Evolutionary conservation across 2,329 filamentous ascomycete genomes (phyloP).

Genomic region (Aphanoascus verrucosus): DNA sequence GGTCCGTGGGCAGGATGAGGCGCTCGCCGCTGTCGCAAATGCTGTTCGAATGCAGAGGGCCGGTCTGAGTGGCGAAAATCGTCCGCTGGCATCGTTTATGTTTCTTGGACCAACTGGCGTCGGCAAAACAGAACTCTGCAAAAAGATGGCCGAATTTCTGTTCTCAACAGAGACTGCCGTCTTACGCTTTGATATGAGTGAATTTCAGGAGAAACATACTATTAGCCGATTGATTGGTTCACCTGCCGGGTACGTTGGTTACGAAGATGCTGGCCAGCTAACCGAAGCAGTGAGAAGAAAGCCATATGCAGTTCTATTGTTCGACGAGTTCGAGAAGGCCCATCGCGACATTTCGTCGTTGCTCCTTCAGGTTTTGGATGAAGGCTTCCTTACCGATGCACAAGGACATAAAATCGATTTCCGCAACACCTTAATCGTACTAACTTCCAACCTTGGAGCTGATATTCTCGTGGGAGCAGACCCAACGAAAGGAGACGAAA

Average conservation of each 20-base stretch:
- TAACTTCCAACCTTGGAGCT: constrained; percentile 90
- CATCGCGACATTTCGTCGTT: constrained; percentile 89
- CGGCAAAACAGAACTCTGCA: constrained; percentile 94
- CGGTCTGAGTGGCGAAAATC: constrained; percentile 80
- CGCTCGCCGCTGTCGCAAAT: constrained; percentile 78
- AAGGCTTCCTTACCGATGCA: constrained; percentile 88
- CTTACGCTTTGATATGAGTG: constrained; percentile 91
- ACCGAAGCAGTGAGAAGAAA: constrained; percentile 92
- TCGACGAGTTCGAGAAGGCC: constrained; percentile 97
- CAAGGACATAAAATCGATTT: constrained; percentile 97
- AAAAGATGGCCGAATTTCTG: constrained; percentile 84
- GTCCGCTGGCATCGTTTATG: constrained; percentile 90
- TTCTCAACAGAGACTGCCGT: constrained; percentile 89
- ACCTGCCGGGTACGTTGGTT: constrained; percentile 89
- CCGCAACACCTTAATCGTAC: constrained; percentile 87
- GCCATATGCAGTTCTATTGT: constrained; percentile 86
- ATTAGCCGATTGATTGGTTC: constrained; percentile 85
- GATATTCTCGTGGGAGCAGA: constrained; percentile 76
- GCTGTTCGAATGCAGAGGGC: constrained; percentile 90
- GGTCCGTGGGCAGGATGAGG: constrained; percentile 88
- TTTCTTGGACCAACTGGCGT: constrained; percentile 95
- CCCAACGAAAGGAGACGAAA: constrained; percentile 54
- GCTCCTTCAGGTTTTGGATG: constrained; percentile 86
- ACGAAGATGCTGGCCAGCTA: constrained; percentile 90
- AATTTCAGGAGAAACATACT: constrained; percentile 96